Conservation (phyloP, 768 basidiomycete genomes). For the Phylloporus arenicola region DNA sequence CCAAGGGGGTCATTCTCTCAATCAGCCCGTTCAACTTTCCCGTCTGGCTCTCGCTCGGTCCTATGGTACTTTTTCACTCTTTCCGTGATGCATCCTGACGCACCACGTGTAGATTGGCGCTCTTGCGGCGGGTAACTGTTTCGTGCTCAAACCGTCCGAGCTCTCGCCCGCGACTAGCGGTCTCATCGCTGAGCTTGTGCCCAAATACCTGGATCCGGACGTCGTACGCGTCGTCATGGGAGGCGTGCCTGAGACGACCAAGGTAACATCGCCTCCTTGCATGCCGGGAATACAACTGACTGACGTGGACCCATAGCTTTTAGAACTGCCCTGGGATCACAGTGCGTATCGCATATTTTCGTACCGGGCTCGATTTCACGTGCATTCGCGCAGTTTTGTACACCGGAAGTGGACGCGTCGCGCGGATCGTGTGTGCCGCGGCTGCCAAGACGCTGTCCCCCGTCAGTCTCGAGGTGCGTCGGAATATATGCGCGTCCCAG, state of each 20-base stretch:
- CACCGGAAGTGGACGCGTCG: conserved; percentile 61
- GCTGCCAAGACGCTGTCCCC: conserved; percentile 77
- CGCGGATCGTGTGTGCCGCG: conserved; percentile 59
- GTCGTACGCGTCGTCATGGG: conserved; percentile 68
- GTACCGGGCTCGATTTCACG: not conserved
- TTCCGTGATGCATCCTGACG: not conserved
- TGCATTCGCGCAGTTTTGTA: conserved; percentile 35
- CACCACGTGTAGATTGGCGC: conserved; percentile 45
- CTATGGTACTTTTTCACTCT: conserved; percentile 44
- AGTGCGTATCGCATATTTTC: conserved; percentile 29
- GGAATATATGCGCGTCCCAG: not conserved
- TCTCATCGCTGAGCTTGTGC: conserved; percentile 61
- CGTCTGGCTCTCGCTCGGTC: conserved; percentile 50
- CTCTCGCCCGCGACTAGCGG: conserved; percentile 48
- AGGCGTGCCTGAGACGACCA: conserved; percentile 57
- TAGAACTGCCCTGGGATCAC: conserved; percentile 67
- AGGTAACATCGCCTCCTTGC: conserved; percentile 24
- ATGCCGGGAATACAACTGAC: not conserved
- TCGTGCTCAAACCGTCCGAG: conserved; percentile 75
- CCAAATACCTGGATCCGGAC: conserved; percentile 69
- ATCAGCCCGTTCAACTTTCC: conserved; percentile 78
- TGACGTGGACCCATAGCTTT: conserved; percentile 38
- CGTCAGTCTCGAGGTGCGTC: conserved; percentile 48
- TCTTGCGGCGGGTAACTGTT: conserved; percentile 72
- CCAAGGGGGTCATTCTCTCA: conserved; percentile 70